Evolutionary conservation across 768 basidiomycete genomes (phyloP).

Genomic region (Xanthoconium stramineum): DNA sequence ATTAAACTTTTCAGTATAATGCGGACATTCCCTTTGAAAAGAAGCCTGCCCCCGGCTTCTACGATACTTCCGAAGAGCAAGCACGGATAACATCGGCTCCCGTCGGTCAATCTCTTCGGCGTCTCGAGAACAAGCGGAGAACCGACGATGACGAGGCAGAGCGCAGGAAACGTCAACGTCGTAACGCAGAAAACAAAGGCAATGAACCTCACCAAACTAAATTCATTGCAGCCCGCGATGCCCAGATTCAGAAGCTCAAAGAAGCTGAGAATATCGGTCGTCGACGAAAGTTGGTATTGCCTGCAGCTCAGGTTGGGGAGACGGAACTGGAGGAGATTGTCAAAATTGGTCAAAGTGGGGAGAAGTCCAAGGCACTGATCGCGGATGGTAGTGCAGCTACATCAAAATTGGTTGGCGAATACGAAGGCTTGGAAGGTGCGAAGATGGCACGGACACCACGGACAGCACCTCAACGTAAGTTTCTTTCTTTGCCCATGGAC

Average conservation of each 20-base stretch:
- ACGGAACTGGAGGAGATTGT: constrained; percentile 95
- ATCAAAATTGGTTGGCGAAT: constrained; percentile 85
- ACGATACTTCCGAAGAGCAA: constrained; percentile 93
- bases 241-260: constrained; percentile 96
- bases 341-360: constrained; percentile 93
- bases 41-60: constrained; percentile 92
- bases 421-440: constrained; percentile 85
- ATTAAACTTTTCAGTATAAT: constrained; percentile 66
- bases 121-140: constrained; percentile 95
- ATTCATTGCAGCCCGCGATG: constrained; percentile 95
- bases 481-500: background rate
- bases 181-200: constrained; percentile 59
- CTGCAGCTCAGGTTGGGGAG: constrained; percentile 91
- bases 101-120: constrained; percentile 84
- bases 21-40: constrained; percentile 99
- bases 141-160: constrained; percentile 93
- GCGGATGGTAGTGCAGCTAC: constrained; percentile 81
- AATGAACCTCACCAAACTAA: constrained; percentile 79
- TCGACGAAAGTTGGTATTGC: constrained; percentile 78
- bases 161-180: constrained; percentile 83
- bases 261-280: constrained; percentile 95
- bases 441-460: constrained; percentile 92
- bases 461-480: constrained; percentile 90
- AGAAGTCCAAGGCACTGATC: constrained; percentile 84
- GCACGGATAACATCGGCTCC: constrained; percentile 83